These are phyloP conservation scores for Laguncularia racemosa DNA, from an alignment of 345 rosid species.

Conservation along the genomic window DNA sequence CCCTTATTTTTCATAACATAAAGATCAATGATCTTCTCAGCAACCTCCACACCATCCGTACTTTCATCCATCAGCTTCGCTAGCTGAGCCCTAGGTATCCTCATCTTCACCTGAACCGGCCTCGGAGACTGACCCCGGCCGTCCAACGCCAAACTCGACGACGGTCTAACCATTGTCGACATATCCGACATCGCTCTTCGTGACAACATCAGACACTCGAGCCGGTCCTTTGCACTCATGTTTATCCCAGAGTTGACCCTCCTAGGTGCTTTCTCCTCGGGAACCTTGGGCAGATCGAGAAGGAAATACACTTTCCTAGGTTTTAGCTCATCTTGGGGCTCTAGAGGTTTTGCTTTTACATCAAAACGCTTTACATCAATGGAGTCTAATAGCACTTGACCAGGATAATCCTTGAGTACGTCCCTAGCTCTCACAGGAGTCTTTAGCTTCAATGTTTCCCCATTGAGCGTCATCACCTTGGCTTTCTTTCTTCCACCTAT, in stretches of 20 bases:
- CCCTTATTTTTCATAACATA: conserved; percentile 15
- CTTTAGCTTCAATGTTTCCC: conserved; percentile 63
- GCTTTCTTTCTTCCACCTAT: conserved; percentile 46
- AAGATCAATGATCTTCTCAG: conserved; percentile 56
- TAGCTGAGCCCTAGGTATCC: conserved; percentile 57
- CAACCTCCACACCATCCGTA: conserved; percentile 47
- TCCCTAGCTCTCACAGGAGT: conserved; percentile 57
- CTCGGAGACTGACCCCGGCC: background rate
- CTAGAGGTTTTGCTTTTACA: conserved; percentile 61
- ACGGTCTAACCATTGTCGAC: conserved; percentile 10
- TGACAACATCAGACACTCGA: conserved; percentile 68
- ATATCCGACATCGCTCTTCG: conserved; percentile 71
- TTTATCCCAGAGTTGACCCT: conserved; percentile 61
- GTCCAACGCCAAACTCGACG: background rate
- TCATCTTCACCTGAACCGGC: conserved; percentile 52
- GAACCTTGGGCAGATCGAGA: conserved; percentile 55
- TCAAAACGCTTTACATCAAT: conserved; percentile 72
- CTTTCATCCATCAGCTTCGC: conserved; percentile 70
- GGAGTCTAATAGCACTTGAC: conserved; percentile 63
- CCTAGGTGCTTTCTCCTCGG: conserved; percentile 25
- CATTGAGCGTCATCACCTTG: conserved; percentile 72
- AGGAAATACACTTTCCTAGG: conserved; percentile 66
- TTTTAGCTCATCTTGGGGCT: conserved; percentile 44
- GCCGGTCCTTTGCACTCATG: conserved; percentile 78
- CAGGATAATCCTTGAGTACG: conserved; percentile 58